These are phyloP conservation scores for Osmanthus fragrans DNA, from an alignment of 257 asterid species.

Conservation along the genomic window DNA sequence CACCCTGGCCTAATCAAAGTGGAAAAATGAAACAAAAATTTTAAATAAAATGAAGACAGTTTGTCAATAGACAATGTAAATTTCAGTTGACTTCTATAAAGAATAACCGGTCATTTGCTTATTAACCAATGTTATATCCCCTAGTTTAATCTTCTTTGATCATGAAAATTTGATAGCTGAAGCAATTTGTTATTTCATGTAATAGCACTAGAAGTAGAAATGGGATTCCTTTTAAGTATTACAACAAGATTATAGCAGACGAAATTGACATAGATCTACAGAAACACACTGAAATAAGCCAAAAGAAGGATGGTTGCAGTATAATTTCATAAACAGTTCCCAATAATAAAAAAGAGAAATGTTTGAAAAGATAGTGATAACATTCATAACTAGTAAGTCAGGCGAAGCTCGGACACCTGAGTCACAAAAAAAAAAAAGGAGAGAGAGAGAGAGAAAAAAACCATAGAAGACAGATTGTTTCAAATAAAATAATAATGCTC, in stretches of 20 bases:
- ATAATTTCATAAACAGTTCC: neutral
- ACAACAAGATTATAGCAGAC: no score
- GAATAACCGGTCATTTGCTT: no score
- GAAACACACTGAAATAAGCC: neutral
- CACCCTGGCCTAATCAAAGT: slow-evolving; percentile 68
- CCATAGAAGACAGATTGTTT: neutral
- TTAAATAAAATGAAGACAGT: neutral
- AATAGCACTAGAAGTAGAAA: no score
- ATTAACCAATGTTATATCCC: neutral
- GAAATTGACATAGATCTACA: neutral
- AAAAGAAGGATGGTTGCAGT: neutral
- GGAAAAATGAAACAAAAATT: neutral
- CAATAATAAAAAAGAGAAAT: neutral
- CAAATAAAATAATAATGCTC: no score
- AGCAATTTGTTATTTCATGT: neutral
- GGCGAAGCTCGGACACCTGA: no score
- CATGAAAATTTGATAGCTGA: neutral
- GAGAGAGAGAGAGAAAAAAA: no score
- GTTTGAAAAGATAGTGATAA: neutral
- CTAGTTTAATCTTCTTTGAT: neutral
- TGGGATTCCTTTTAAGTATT: no score
- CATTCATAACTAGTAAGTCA: neutral
- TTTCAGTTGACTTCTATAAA: neutral
- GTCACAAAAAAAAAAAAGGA: no score
- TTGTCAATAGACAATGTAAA: neutral